Evolutionary conservation across 306 rosid species (phyloP), one percentile per base, ranked within the genome.

Genomic region (Cucurbita ficifolia): DNA sequence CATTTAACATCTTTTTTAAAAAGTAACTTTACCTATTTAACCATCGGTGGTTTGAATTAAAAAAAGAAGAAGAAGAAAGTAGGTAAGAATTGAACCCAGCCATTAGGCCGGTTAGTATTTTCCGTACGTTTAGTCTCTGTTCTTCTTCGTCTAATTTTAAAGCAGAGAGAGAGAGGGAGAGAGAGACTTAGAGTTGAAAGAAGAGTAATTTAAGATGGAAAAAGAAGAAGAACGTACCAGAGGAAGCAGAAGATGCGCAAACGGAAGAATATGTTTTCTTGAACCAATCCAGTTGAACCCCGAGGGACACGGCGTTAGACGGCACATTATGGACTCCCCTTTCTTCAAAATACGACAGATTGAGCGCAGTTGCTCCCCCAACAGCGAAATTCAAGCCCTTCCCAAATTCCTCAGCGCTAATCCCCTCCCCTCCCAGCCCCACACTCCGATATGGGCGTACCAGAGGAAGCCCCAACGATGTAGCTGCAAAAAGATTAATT

Each of bases 371-470:
- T 45, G 96, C 87, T 84, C 92, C 96, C 5, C 17, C 17, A 5
- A 89, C 87, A 0, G 90, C 92, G 39, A 89, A 89, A 76, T 89
- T 89, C 29, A 24, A 81, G 4, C 86, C 91, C 39, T 70, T 61
- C 8, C 57, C 14, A n/a, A 11, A 42, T 10, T 75, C 64, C 48
- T 48, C 76, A 67, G 63, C 46, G 51, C n/a, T 62, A 17, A 0
- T 67, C 35, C 72, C 81, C 54, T 76, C 71, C 0, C 73, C 45
- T 6, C 9, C 45, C 40, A 36, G 33, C 35, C 73, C 84, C 24
- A 79, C 29, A 69, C 75, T 82, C 19, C 75, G 57, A 64, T 82
- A 87, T 10, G 92, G 87, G 40, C 72, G 76, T 68, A 84, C 72
- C 0, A 48, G 62, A 21, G 86, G 85, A 73, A 89, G 19, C 36